Percentiles rank a stretch among this genome's conserved stretches.
phyloP scores from a whole-genome alignment of 257 asterid species.

The Capsicum pubescens region DNA sequence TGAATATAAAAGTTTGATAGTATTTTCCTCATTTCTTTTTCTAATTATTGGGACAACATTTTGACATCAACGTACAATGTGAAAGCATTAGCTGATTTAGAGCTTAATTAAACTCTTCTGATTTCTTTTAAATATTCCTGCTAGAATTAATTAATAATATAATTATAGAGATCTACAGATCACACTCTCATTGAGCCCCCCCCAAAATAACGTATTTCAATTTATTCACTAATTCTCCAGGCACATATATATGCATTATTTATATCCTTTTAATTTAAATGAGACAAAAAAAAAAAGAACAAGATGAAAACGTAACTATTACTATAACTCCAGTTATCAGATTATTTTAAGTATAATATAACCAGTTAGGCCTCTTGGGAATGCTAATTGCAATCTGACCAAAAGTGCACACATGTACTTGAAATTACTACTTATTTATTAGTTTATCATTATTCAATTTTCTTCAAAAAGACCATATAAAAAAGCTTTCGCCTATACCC shows the following conservation, averaged over 20 bases:
- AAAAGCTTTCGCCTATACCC: background rate
- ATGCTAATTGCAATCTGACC: background rate
- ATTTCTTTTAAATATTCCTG: background rate
- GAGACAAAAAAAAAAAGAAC: background rate
- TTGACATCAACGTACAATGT: background rate
- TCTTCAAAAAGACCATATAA: background rate
- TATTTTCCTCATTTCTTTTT: background rate
- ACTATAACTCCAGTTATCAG: background rate
- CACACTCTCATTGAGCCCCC: conserved; percentile 22
- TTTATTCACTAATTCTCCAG: background rate
- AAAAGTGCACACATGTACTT: no score
- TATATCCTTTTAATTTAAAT: background rate
- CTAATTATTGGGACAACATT: background rate
- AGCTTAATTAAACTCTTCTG: background rate
- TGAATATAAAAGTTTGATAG: background rate
- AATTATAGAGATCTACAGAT: background rate
- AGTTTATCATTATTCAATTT: background rate
- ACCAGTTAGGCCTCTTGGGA: background rate
- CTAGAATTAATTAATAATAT: background rate
- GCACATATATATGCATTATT: background rate
- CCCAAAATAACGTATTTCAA: background rate
- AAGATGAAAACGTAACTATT: background rate
- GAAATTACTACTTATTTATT: no score
- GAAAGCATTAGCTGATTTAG: background rate
- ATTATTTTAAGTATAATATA: background rate